These are phyloP conservation scores for Ensete ventricosum DNA, from an alignment of 176 grass and related monocot species.

Conservation along the genomic window DNA sequence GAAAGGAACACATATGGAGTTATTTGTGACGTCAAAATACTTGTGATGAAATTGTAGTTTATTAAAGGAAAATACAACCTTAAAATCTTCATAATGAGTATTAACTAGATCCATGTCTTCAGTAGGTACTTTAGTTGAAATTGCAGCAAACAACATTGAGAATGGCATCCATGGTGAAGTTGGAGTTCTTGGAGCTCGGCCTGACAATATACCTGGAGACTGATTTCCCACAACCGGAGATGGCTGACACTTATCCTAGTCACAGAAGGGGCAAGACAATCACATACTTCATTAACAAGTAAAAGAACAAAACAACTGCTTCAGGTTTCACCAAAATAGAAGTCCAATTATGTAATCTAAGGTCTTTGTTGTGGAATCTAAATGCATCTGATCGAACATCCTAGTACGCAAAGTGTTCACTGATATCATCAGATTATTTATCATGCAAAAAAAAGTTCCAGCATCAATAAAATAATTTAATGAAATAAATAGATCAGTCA, in stretches of 20 bases:
- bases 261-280: neutral
- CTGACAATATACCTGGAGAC: slow-evolving; percentile 33
- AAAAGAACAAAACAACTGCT: neutral
- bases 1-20: slow-evolving; percentile 2
- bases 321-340: neutral
- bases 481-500: neutral
- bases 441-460: neutral
- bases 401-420: neutral
- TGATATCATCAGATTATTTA: neutral
- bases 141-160: slow-evolving; percentile 93
- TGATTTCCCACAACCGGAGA: slow-evolving; percentile 43
- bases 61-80: slow-evolving; percentile 32
- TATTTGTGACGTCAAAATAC: neutral
- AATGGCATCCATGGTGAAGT: slow-evolving; percentile 95
- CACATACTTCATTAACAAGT: too few species aligned
- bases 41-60: neutral
- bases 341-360: too few species aligned
- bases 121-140: slow-evolving; percentile 75
- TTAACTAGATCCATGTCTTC: slow-evolving; percentile 80
- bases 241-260: slow-evolving; percentile 40
- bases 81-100: slow-evolving; percentile 80
- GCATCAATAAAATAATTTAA: neutral
- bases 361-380: too few species aligned
- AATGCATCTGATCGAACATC: too few species aligned
- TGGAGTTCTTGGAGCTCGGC: slow-evolving; percentile 38